These are phyloP conservation scores for Phytophthora constricta DNA, from an alignment of 352 stramenopile genomes.

Conservation along the genomic window DNA sequence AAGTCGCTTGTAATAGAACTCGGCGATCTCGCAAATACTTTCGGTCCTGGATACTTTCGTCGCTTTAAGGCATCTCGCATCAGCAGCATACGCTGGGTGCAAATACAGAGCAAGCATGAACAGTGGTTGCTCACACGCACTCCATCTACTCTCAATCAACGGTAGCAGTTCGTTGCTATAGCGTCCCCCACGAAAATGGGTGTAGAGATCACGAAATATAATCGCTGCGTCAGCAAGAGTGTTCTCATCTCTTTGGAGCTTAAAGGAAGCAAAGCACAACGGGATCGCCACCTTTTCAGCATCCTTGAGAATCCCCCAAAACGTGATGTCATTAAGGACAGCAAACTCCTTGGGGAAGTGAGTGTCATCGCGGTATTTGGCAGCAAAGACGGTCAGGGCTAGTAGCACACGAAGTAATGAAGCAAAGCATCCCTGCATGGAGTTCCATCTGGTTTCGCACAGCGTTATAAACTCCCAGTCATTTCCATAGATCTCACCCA, in stretches of 20 bases:
- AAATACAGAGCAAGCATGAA: slow-evolving; percentile 19
- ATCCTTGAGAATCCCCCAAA: slow-evolving; percentile 13
- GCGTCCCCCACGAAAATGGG: background rate
- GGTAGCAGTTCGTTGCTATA: background rate
- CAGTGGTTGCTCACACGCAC: slow-evolving; percentile 15
- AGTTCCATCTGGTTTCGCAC: slow-evolving; percentile 24
- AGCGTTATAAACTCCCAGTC: background rate
- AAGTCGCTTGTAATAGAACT: background rate
- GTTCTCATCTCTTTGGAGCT: slow-evolving; percentile 16
- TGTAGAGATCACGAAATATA: slow-evolving; percentile 6
- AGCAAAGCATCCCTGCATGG: slow-evolving; percentile 25
- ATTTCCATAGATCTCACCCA: slow-evolving; percentile 16
- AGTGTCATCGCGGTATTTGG: slow-evolving; percentile 4
- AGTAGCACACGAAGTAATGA: slow-evolving; percentile 17
- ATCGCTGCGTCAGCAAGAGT: slow-evolving; percentile 5
- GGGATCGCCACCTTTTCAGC: slow-evolving; percentile 6
- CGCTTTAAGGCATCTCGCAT: background rate
- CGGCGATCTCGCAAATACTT: background rate
- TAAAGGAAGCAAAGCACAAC: slow-evolving; percentile 17
- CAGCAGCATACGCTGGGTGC: slow-evolving; percentile 5
- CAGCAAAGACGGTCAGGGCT: slow-evolving; percentile 4
- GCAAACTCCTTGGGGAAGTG: slow-evolving; percentile 6
- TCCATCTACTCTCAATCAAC: slow-evolving; percentile 3
- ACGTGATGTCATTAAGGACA: slow-evolving; percentile 1
- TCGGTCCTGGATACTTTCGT: slow-evolving; percentile 1